Conservation (phyloP, 306 rosid genomes). For the Vachellia pachyceras region DNA sequence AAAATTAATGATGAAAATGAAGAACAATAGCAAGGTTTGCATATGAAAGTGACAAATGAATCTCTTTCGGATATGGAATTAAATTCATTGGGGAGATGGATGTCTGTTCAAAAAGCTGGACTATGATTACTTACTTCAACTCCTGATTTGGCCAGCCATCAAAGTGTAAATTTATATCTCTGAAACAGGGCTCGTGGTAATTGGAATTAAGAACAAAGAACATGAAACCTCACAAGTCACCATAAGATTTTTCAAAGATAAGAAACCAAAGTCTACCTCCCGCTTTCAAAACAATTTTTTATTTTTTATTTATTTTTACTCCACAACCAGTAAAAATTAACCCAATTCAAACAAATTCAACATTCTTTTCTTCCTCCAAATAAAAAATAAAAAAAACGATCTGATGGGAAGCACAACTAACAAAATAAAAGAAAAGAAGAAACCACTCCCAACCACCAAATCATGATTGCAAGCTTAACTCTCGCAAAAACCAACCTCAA, state of each 20-base stretch:
- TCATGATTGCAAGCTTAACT: too few species aligned
- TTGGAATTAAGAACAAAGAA: constrained; percentile 57
- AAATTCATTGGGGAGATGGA: constrained; percentile 16
- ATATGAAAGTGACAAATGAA: constrained; percentile 14
- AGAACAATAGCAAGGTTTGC: not conserved
- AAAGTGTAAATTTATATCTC: constrained; percentile 64
- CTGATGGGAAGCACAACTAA: too few species aligned
- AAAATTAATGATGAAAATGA: constrained; percentile 17
- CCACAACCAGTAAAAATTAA: too few species aligned
- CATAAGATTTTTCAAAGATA: not conserved
- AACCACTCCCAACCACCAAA: too few species aligned
- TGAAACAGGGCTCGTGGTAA: constrained; percentile 82
- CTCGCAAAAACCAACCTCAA: too few species aligned
- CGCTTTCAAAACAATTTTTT: too few species aligned
- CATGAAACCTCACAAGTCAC: not conserved
- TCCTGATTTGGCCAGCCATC: constrained; percentile 93
- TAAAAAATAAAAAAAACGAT: too few species aligned
- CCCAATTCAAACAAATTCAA: too few species aligned
- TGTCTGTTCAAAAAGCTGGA: constrained; percentile 23
- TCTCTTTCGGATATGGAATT: constrained; percentile 22
- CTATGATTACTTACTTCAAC: constrained; percentile 66
- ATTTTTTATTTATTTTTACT: too few species aligned
- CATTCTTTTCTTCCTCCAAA: too few species aligned
- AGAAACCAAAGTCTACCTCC: constrained; percentile 37
- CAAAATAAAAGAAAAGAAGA: too few species aligned